Evolutionary conservation across 306 rosid species (phyloP), one percentile per base, ranked within the genome.

Genomic region (Vicia sativa): DNA sequence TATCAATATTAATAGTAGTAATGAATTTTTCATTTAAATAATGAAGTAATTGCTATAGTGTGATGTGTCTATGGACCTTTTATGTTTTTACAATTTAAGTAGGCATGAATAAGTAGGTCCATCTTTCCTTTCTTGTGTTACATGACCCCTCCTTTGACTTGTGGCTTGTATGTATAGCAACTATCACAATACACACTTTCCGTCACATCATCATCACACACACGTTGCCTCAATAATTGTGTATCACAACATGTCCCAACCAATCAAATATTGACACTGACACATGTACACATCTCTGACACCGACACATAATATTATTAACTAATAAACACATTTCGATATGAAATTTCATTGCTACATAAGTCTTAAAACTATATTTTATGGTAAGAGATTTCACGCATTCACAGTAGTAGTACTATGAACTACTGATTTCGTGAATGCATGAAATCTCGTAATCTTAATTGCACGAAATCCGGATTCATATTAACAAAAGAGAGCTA

Each of bases 61-160:
- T 12, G 48, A 26, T 28, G 12, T 12, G 48, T 10, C 2, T 16
- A 74, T 65, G 80, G 77, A 66, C 84, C 80, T 71, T 75, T 37
- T 53, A 1, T 46, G 75, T 38, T 61, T 61, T 35, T 21, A 10
- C 2, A 46, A 61, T 23, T 31, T 45, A 69, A 28, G 73, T 55
- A 38, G 43, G 44, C 38, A 2, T 34, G 44, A n/a, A 42, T 67
- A 28, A 11, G 78, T 76, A 55, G 84, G 84, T 38, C 76, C 75
- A 59, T 71, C 52, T 67, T 48, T 71, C 53, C 37, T 8, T 55
- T 54, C 50, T 43, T 62, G 70, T 46, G 37, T 26, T 15, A 26
- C 72, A 65, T 70, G 67, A 68, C 55, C 75, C 68, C 59, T 26
- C 64, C 28, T 52, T 68, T 38, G 68, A 73, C 41, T 64, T 74